Evolutionary conservation across 2,329 filamentous ascomycete genomes (phyloP), one percentile per base, ranked within the genome.

Genomic region (Colletotrichum musicola): DNA sequence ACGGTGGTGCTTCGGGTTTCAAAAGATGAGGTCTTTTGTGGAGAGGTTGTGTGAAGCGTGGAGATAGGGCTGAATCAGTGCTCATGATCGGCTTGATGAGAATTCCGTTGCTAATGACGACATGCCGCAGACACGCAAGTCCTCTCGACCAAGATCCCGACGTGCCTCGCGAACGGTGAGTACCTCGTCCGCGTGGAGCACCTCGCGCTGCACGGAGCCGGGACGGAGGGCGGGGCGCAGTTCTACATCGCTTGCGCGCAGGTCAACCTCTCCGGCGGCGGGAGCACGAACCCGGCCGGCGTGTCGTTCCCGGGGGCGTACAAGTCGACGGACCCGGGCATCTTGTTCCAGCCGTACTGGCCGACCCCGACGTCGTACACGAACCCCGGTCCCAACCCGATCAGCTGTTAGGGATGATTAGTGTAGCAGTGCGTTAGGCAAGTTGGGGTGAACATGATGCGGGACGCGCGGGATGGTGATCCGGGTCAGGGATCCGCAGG

Each of bases 141-240:
- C 2, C 25, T 68, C 22, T 60, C 61, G 4, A 42, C 55, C 42
- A 68, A 65, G 61, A 68, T 68, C 35, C 65, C 62, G 5, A 44
- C 65, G 2, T 68, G 65, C 55, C 50, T 68, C n/a, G 54, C 65
- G 40, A 42, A 55, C 12, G 83, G 83, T 50, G 82, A 85, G 69
- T 86, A 86, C 71, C 80, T 85, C 49, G 73, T 85, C 13, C 80
- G 84, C n/a, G 81, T 81, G 12, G 84, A 86, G 75, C 83, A 85
- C 69, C 81, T 85, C 63, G 83, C 78, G 6, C 78, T 86, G 13
- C 84, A 86, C 74, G 75, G 73, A 53, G 83, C 84, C 3, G 73
- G 77, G 44, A 71, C 73, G 4, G 74, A 74, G 4, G 80, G 81
- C 7, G 83, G 83, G 2, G 83, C 83, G 4, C 83, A 86, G 74